Evolutionary conservation across 2,329 filamentous ascomycete species (phyloP), one percentile per base, ranked within the genome.

Genomic region (Magnaporthiopsis incrustans): DNA sequence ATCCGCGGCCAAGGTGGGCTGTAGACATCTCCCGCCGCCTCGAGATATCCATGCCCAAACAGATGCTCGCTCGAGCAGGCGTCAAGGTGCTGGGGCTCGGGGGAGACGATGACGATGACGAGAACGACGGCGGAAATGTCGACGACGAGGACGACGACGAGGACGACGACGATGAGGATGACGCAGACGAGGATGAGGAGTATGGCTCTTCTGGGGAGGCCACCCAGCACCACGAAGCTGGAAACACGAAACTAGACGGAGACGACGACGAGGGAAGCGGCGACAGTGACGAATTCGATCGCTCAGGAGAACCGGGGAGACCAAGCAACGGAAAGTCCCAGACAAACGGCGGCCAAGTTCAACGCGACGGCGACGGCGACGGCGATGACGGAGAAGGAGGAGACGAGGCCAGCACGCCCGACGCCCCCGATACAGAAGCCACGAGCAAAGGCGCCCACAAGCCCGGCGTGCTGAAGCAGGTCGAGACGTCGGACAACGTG

Each of bases 1-100:
- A 25, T 12, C 56, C 64, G 3, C 67, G 66, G 14, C 76, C 76
- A 0, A 78, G 78, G 62, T 86, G 84, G 84, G 80, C 76, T 3
- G 74, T 74, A 22, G 76, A 79, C 33, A 79, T 85, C 33, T 72
- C 73, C 18, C 76, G 79, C 50, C 77, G 77, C 12, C 73, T 79
- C 10, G 74, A 77, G 7, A 76, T 79, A 11, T 73, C 76, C 4
- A 73, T 85, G 4, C 76, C 82, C 0, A 75, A 78, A 1, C 73
- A 77, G n/a, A 74, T 79, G 65, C 79, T 79, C n/a, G 74, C 74
- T 11, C 74, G 74, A 2, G 73, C 75, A 12, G 76, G 72, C 1
- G 71, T 72, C 22, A 70, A 68, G 12, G 73, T 69, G 15, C 57
- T 63, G 3, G 74, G 71, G 11, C 72, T 74, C 11, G 74, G 72